phyloP scores from a whole-genome alignment of 2,329 filamentous ascomycete genomes.

The Emmonsiellopsis sp. region DNA sequence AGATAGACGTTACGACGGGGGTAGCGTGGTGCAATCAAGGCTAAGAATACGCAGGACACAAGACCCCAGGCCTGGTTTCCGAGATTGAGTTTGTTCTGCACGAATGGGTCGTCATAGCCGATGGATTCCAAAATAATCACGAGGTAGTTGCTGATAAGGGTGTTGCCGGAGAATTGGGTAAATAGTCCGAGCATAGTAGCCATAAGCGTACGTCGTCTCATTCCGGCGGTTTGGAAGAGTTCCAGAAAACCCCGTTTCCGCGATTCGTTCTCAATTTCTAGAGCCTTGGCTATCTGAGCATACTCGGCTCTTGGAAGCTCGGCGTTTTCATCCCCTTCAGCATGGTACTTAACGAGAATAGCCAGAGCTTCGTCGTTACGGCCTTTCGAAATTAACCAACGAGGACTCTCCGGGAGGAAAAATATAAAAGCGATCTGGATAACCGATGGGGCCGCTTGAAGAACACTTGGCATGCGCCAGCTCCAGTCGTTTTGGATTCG shows the following conservation, averaged over 20 bases:
- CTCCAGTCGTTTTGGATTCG: slow-evolving; percentile 32
- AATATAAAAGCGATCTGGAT: slow-evolving; percentile 43
- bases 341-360: slow-evolving; percentile 31
- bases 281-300: slow-evolving; percentile 47
- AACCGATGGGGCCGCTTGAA: slow-evolving; percentile 52
- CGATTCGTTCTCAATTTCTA: slow-evolving; percentile 43
- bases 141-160: slow-evolving; percentile 17
- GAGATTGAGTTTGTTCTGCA: slow-evolving; percentile 26
- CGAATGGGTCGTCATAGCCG: slow-evolving; percentile 22
- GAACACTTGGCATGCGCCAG: slow-evolving; percentile 55
- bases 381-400: slow-evolving; percentile 17
- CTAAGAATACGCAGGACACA: slow-evolving; percentile 24
- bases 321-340: slow-evolving; percentile 40
- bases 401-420: slow-evolving; percentile 48
- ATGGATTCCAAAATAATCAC: slow-evolving; percentile 22
- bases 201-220: slow-evolving; percentile 13
- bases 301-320: slow-evolving; percentile 48
- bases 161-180: slow-evolving; percentile 34
- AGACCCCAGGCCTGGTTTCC: slow-evolving; percentile 24
- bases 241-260: slow-evolving; percentile 20
- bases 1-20: slow-evolving; percentile 31
- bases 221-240: slow-evolving; percentile 11
- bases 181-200: slow-evolving; percentile 14
- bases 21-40: slow-evolving; percentile 29
- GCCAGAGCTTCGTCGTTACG: slow-evolving; percentile 16